Base-by-base conservation (phyloP, 2,329 filamentous ascomycete genomes). In the Aureobasidium subglaciale region DNA sequence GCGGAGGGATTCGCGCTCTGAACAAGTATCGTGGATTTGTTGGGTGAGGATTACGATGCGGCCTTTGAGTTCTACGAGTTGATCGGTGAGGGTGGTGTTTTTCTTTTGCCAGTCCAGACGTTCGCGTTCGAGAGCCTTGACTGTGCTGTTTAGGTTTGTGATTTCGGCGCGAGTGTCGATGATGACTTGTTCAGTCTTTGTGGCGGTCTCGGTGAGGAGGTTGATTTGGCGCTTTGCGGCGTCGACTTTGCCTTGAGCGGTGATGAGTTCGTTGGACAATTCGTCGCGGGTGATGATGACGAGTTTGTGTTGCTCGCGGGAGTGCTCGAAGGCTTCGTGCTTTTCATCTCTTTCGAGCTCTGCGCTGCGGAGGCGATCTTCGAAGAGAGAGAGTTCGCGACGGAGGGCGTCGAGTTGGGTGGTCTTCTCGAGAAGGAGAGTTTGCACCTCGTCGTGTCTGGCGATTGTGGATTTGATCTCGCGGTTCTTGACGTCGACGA, bases 71-170 rank as follows among this genome's bases (percentile, higher is more conserved):
- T 60, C 46, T n/a, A 48, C 43, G 29, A 66, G 58, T 35, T 67
- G 63, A 40, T 42, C 40, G 29, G 57, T 54, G n/a, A 63, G 40
- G 16, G 63, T 55, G 30, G 55, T 57, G 55, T 65, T 60, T 46
- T 63, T 61, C 56, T 61, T 58, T 24, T 58, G 60, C 53, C 58
- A 59, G 9, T 67, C 63, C 25, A 66, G 64, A 22, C 64, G 63
- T 34, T 67, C 63, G 32, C 57, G 61, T 46, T 67, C 64, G 43
- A 64, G 57, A 18, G 55, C 45, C 37, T 59, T 62, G 58, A 67
- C 62, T 16, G 59, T 61, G 34, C 66, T 63, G 16, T 59, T 63
- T 22, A 61, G 53, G 38, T 54, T 61, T 29, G 56, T 56, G 6
- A 63, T 42, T 25, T 65, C 62, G 5, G 62, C 43, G 37, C 63